phyloP scores from a whole-genome alignment of 352 stramenopile species.

The Phytophthora fragariaefolia region DNA sequence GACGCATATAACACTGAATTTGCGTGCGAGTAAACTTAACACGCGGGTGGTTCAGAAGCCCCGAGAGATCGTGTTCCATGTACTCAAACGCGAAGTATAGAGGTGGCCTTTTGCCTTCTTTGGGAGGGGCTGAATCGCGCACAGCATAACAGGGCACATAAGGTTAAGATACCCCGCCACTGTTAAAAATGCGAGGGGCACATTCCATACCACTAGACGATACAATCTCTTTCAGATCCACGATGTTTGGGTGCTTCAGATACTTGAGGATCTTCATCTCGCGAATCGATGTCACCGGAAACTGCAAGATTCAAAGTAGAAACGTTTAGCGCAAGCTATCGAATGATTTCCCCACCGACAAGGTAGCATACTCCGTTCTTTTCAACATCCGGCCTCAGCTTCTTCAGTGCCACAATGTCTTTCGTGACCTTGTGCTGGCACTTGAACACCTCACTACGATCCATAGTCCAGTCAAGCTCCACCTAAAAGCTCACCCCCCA shows the following conservation, averaged over 20 bases:
- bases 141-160: slow-evolving; percentile 15
- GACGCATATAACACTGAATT: slow-evolving; percentile 90
- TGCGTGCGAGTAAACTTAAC: slow-evolving; percentile 87
- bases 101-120: slow-evolving; percentile 84
- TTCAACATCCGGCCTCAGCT: slow-evolving; percentile 82
- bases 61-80: slow-evolving; percentile 87
- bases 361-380: slow-evolving; percentile 77
- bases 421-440: slow-evolving; percentile 89
- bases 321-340: neutral
- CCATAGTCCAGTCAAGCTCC: slow-evolving; percentile 12
- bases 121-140: slow-evolving; percentile 56
- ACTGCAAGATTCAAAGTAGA: slow-evolving; percentile 45
- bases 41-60: slow-evolving; percentile 80
- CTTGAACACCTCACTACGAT: slow-evolving; percentile 84
- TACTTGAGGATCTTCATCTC: slow-evolving; percentile 99
- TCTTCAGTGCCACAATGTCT: slow-evolving; percentile 89
- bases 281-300: slow-evolving; percentile 95
- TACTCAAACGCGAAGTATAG: slow-evolving; percentile 91
- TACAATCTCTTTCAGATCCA: slow-evolving; percentile 97
- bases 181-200: slow-evolving; percentile 3
- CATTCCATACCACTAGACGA: slow-evolving; percentile 65
- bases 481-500: neutral
- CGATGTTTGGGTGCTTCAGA: slow-evolving; percentile 94
- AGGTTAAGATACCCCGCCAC: slow-evolving; percentile 20
- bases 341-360: too few species aligned